phyloP scores from a whole-genome alignment of 169 alveolate genomes.

The Perkinsus olseni region DNA sequence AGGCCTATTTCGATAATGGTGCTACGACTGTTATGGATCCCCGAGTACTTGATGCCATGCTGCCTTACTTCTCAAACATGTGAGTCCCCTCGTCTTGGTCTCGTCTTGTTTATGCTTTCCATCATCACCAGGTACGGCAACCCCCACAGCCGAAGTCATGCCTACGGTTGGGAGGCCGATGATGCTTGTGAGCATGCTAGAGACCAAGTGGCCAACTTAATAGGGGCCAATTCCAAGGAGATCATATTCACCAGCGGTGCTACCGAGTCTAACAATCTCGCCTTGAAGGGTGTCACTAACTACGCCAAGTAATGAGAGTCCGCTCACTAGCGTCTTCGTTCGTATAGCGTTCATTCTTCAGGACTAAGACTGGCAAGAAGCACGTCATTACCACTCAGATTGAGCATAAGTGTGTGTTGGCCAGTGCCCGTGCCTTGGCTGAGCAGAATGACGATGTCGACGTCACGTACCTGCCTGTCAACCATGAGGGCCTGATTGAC shows the following conservation, averaged over 20 bases:
- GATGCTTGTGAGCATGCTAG: constrained; percentile 84
- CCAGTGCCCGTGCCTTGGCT: constrained; percentile 61
- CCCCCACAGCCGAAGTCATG: constrained; percentile 93
- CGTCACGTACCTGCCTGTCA: constrained; percentile 86
- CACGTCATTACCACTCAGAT: constrained; percentile 94
- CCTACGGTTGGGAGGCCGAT: constrained; percentile 94
- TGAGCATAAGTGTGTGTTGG: constrained; percentile 95
- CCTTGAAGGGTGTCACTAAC: constrained; percentile 83
- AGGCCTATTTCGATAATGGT: constrained; percentile 83
- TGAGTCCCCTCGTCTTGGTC: constrained; percentile 50
- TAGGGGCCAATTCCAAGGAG: constrained; percentile 79
- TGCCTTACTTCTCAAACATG: constrained; percentile 84
- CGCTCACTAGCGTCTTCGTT: too few relatives aligned
- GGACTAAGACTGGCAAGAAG: constrained; percentile 55
- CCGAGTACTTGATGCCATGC: constrained; percentile 93
- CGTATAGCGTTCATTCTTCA: constrained; percentile 8
- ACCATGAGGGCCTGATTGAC: constrained; percentile 72
- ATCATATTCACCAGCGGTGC: constrained; percentile 98
- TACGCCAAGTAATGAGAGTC: constrained; percentile 27
- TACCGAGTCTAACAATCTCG: constrained; percentile 94
- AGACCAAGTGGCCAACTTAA: constrained; percentile 63
- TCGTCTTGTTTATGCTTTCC: not conserved
- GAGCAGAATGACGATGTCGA: constrained; percentile 63
- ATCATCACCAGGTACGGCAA: constrained; percentile 56
- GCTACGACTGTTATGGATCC: constrained; percentile 98